These are phyloP conservation scores for Mycocentrospora acerina DNA, from an alignment of 2,329 filamentous ascomycete species.

Conservation along the genomic window DNA sequence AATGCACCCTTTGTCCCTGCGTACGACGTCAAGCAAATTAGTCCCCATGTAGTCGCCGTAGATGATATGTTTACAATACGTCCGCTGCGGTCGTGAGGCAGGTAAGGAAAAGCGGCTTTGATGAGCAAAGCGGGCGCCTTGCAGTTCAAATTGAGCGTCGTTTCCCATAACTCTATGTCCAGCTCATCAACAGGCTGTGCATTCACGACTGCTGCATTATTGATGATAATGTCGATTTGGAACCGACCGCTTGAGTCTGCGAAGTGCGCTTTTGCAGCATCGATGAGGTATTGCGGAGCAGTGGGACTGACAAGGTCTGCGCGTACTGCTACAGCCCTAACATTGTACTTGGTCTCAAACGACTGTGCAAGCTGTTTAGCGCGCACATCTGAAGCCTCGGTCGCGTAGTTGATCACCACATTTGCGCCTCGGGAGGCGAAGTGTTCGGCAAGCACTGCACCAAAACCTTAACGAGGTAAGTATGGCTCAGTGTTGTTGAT, in stretches of 20 bases:
- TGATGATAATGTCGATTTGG: constrained; percentile 76
- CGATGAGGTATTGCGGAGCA: constrained; percentile 60
- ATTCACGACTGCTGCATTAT: constrained; percentile 56
- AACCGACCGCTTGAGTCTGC: constrained; percentile 48
- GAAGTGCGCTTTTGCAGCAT: constrained; percentile 58
- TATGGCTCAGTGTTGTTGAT: background rate
- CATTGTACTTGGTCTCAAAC: constrained; percentile 56
- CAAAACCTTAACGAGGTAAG: constrained; percentile 67
- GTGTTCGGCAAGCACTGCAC: constrained; percentile 62
- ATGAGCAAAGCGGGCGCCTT: constrained; percentile 61
- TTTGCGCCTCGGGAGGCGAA: constrained; percentile 68
- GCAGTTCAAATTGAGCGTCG: constrained; percentile 17
- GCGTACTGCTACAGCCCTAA: constrained; percentile 63
- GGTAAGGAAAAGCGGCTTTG: constrained; percentile 66
- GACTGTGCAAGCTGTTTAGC: constrained; percentile 53
- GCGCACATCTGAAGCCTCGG: constrained; percentile 53
- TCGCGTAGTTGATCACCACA: constrained; percentile 69
- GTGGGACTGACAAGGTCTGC: constrained; percentile 65
- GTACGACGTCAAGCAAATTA: constrained; percentile 59
- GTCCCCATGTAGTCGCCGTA: constrained; percentile 57
- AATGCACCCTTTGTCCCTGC: constrained; percentile 64
- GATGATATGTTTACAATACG: constrained; percentile 61
- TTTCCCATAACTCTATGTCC: constrained; percentile 9
- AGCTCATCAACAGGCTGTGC: constrained; percentile 15
- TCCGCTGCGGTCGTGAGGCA: constrained; percentile 65